Evolutionary conservation across 129 eudicot genomes (phyloP), one percentile per base, ranked within the genome.

Genomic region (Logfia minima): DNA sequence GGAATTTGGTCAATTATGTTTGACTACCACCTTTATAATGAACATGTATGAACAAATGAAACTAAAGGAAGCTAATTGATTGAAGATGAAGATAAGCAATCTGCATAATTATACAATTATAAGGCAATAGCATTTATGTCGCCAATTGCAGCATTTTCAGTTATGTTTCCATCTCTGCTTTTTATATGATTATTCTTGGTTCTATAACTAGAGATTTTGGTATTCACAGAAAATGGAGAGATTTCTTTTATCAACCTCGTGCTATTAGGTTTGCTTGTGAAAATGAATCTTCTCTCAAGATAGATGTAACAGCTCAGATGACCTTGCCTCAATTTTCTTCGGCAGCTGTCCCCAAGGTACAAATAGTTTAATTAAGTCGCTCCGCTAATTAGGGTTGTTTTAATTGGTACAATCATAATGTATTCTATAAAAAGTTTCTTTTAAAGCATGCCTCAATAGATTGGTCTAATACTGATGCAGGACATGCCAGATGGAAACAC

Each of bases 311-410:
- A 43, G 77, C 73, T 74, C 78, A 68, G 68, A 70, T 88, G 23
- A 72, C 61, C 35, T 75, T 95, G 79, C 83, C 94, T 78, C 99
- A 95, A 13, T 91, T 91, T 84, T 89, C 97, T 45, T 70, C 99
- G 62, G 97, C 96, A 65, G 37, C 78, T 48, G 96, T 91, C 84
- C 99, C 97, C 26, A 85, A 87, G 89, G 92, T 90, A 84, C 32
- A 71, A 58, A 63, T 39, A 35, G 34, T 78, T 26, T 72, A 11
- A 51, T 75, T 10, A 52, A 26, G n/a, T 77, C 56, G 21, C 11
- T 63, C 68, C 28, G n/a, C 19, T 68, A 39, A 55, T 58, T n/a
- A 29, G 21, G 19, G 14, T 58, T 68, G 69, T 53, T 68, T 16
- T 39, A 21, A 11, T 52, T 77, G 39, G 16, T 51, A 60, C 64